These are phyloP conservation scores for Suhomyces choctaworum DNA, from an alignment of 1,139 yeast species.

Conservation along the genomic window DNA sequence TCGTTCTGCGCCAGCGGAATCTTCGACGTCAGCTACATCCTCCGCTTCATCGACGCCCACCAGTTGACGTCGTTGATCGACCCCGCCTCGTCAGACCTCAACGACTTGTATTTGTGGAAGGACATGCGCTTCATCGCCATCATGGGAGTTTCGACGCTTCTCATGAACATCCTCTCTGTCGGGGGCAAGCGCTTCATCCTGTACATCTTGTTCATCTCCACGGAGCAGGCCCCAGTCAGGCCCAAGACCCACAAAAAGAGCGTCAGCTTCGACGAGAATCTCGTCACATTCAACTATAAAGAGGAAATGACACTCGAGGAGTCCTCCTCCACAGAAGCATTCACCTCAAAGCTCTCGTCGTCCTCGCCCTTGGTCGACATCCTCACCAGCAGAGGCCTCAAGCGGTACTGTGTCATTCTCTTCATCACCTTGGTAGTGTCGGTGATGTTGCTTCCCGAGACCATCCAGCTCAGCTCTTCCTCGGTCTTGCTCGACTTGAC, in stretches of 20 bases:
- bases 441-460: slow-evolving; percentile 18
- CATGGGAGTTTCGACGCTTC: slow-evolving; percentile 15
- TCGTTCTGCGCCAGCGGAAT: slow-evolving; percentile 1
- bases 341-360: slow-evolving; percentile 4
- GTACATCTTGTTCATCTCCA: slow-evolving; percentile 17
- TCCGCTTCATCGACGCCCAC: slow-evolving; percentile 6
- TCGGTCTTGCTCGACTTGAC: slow-evolving; percentile 16
- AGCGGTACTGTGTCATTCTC: neutral
- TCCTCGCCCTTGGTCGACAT: slow-evolving; percentile 2
- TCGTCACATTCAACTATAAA: slow-evolving; percentile 18
- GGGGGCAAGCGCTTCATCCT: slow-evolving; percentile 19
- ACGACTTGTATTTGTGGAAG: slow-evolving; percentile 13
- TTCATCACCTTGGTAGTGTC: slow-evolving; percentile 6
- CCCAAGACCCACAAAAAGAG: slow-evolving; percentile 16
- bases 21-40: slow-evolving; percentile 4
- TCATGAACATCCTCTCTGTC: slow-evolving; percentile 15
- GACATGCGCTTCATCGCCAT: slow-evolving; percentile 16
- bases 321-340: slow-evolving; percentile 1
- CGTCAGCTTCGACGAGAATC: slow-evolving; percentile 21
- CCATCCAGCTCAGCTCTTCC: slow-evolving; percentile 21
- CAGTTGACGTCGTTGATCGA: slow-evolving; percentile 8
- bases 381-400: slow-evolving; percentile 2
- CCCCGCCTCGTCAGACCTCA: slow-evolving; percentile 3
- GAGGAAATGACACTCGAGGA: slow-evolving; percentile 8
- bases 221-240: slow-evolving; percentile 3